Evolutionary conservation across 108 stramenopile genomes (phyloP).

Genomic region (Cyclotella kingstonii): DNA sequence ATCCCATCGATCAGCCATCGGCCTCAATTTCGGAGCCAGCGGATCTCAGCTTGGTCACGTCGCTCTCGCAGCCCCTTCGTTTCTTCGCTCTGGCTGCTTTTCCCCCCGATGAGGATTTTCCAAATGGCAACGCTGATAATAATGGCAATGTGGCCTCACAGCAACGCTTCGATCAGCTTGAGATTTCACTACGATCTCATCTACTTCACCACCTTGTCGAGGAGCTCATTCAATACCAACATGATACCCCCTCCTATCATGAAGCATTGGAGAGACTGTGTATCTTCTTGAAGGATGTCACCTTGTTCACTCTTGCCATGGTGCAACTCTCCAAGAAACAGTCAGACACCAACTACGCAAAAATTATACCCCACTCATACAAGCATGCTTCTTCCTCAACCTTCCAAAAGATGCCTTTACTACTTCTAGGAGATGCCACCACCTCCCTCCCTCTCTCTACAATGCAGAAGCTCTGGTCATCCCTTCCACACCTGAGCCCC

Average conservation of each 20-base stretch:
- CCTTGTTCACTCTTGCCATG: conserved; percentile 22
- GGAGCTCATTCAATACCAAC: neutral
- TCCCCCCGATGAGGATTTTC: neutral
- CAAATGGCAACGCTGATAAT: neutral
- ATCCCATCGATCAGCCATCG: neutral
- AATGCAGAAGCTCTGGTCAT: conserved; percentile 2
- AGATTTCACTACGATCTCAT: conserved; percentile 30
- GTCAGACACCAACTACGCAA: neutral
- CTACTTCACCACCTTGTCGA: conserved; percentile 14
- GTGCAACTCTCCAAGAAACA: too few relatives aligned
- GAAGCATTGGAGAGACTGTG: conserved; percentile 5
- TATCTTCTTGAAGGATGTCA: conserved; percentile 24
- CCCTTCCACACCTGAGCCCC: conserved; percentile 25
- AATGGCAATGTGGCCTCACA: neutral
- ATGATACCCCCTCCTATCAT: neutral
- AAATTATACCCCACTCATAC: neutral
- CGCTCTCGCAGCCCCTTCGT: conserved; percentile 11
- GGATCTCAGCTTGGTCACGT: conserved; percentile 4
- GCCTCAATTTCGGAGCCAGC: too few relatives aligned
- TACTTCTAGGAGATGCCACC: neutral
- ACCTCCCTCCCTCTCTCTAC: conserved; percentile 1
- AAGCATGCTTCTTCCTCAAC: neutral
- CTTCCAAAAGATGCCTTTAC: neutral
- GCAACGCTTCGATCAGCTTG: conserved; percentile 25
- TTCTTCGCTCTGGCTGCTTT: conserved; percentile 1